phyloP scores from a whole-genome alignment of 495 filamentous ascomycete genomes.

The Letharia lupina region DNA sequence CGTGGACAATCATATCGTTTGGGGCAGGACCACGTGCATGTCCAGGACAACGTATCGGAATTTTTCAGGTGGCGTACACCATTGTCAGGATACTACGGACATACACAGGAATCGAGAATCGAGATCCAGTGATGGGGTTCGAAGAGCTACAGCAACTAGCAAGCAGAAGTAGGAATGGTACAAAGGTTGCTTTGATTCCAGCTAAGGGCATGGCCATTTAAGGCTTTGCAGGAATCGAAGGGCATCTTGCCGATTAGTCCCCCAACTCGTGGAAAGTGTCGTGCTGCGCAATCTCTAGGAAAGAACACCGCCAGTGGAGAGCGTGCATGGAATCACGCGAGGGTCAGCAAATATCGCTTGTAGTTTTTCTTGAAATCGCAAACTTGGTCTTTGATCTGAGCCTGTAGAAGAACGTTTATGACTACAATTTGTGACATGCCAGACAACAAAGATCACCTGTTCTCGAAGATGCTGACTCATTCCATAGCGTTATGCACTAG shows the following conservation, averaged over 20 bases:
- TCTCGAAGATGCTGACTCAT: not conserved
- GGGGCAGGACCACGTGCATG: constrained; percentile 18
- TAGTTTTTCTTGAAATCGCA: not conserved
- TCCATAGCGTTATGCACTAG: not conserved
- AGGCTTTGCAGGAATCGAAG: not conserved
- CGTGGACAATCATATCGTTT: constrained; percentile 19
- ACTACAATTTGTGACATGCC: not conserved
- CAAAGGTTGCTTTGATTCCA: constrained; percentile 24
- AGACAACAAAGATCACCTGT: not conserved
- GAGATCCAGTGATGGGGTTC: constrained; percentile 16
- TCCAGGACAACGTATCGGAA: constrained; percentile 7
- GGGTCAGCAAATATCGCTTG: not conserved
- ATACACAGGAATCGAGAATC: constrained; percentile 26
- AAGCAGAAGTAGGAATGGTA: constrained; percentile 24
- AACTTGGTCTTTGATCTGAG: not conserved
- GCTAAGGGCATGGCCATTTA: constrained; percentile 4
- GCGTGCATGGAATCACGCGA: not conserved
- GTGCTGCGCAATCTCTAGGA: not conserved
- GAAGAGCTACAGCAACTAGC: constrained; percentile 13
- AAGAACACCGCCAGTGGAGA: not conserved
- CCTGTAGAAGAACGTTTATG: not conserved
- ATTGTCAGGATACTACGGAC: constrained; percentile 32
- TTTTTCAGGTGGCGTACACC: constrained; percentile 34
- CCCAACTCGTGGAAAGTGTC: not conserved
- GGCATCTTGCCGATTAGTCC: not conserved